phyloP scores from a whole-genome alignment of 768 basidiomycete species.

The Trametes meyenii region DNA sequence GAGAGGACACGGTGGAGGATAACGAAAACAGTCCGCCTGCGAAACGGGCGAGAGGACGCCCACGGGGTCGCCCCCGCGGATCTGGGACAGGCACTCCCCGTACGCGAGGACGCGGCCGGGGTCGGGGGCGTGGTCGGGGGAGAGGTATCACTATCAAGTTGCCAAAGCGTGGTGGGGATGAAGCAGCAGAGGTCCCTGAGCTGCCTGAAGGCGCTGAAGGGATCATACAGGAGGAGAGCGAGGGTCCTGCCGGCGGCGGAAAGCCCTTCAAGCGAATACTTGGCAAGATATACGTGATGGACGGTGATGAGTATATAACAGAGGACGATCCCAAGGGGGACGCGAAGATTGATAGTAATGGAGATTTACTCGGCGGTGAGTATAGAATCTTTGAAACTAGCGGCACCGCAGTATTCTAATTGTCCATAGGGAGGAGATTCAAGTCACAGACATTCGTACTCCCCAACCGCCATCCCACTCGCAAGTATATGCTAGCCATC shows the following conservation, averaged over 20 bases:
- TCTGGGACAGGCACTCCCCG: conserved; percentile 31
- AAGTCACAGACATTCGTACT: conserved; percentile 90
- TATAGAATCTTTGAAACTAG: background rate
- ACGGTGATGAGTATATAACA: conserved; percentile 88
- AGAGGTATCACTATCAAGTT: conserved; percentile 32
- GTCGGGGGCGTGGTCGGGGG: conserved; percentile 33
- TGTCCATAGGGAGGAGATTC: conserved; percentile 71
- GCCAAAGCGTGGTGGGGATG: conserved; percentile 41
- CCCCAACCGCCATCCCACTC: conserved; percentile 80
- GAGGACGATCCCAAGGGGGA: conserved; percentile 86
- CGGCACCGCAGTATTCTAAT: background rate
- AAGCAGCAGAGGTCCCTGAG: conserved; percentile 43
- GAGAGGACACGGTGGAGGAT: conserved; percentile 32
- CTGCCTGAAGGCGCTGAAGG: conserved; percentile 31
- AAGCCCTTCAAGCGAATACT: conserved; percentile 77
- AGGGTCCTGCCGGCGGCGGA: conserved; percentile 46
- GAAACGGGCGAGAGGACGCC: conserved; percentile 30
- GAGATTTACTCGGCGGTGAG: conserved; percentile 81
- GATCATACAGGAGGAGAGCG: conserved; percentile 33
- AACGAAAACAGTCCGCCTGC: conserved; percentile 26
- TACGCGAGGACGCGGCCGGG: conserved; percentile 33
- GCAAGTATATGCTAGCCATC: conserved; percentile 93
- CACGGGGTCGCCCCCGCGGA: conserved; percentile 28
- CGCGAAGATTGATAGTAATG: conserved; percentile 86
- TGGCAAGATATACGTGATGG: conserved; percentile 74